Conservation (phyloP, 768 basidiomycete species). For the Panaeolus cyanescens region DNA sequence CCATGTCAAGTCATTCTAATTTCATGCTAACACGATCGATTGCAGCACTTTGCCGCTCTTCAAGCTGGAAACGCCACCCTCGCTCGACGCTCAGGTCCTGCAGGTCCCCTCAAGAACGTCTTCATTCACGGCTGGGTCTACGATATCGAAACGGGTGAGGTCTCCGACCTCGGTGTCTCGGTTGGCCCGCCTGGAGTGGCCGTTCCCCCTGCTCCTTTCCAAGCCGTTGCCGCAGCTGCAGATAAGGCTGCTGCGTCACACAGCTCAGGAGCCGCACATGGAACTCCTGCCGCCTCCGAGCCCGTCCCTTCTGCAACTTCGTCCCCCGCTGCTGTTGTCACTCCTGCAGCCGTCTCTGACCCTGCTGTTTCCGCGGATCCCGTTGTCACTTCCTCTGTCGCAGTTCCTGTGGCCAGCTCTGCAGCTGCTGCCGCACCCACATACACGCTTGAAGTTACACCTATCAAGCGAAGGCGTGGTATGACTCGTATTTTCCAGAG, state of each 20-base stretch:
- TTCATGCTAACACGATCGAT: no score
- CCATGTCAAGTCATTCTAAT: neutral
- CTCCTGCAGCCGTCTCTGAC: neutral
- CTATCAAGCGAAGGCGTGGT: neutral
- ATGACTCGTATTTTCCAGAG: neutral
- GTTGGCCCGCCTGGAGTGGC: slow-evolving; percentile 35
- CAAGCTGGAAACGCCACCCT: neutral
- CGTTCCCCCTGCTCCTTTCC: slow-evolving; percentile 30
- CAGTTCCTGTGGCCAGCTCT: neutral
- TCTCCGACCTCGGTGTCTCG: slow-evolving; percentile 49
- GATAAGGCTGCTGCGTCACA: neutral
- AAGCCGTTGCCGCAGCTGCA: slow-evolving; percentile 1
- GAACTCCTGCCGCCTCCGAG: neutral
- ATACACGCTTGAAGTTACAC: neutral
- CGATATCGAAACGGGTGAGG: slow-evolving; percentile 51
- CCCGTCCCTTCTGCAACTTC: no score
- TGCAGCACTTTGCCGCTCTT: slow-evolving; percentile 18
- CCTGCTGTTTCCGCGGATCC: neutral
- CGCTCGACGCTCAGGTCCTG: neutral
- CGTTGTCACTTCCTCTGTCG: slow-evolving; percentile 1
- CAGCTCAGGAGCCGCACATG: neutral
- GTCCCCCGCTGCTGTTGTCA: neutral
- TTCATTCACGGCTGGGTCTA: slow-evolving; percentile 64
- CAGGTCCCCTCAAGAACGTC: slow-evolving; percentile 17
- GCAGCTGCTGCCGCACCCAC: neutral